Base-by-base conservation (phyloP, 805 yeast species). In the Yarrowia deformans region DNA sequence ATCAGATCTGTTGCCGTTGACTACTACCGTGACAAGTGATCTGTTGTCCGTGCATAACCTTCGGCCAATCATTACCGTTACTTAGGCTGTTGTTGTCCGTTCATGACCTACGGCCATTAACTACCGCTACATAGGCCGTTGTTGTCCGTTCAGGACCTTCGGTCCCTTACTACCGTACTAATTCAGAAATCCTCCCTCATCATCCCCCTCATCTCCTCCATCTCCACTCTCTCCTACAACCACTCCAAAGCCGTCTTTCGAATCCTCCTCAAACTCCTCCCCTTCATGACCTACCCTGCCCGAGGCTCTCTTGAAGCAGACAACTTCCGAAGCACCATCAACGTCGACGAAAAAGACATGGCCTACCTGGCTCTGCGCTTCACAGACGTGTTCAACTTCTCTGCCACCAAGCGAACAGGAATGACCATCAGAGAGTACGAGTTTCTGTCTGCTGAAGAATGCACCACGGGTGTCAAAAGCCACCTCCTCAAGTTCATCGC, bases 401-500 rank as follows among this genome's bases (percentile, higher is more conserved):
- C 68, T 3, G 16, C 56, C 5, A 29, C 68, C 46, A 63, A 63
- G 48, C 19, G 68, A 63, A 49, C 55, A 5, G 68, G 68, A 5
- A 49, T 63, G 68, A 48, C 68, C 8, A 63, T 63, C 32, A 14
- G 56, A 35, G 56, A 48, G 23, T 48, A 63, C 56, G 68, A 63
- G 68, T 63, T 48, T 23, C 40, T 63, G 48, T 29, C 46, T 29
- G 56, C 52, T 8, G 43, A 37, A 16, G 56, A 63, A 32, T 48
- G 56, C 56, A 43, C 56, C 45, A 63, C 68, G 4, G 68, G 3
- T 14, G 23, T 40, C 35, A 63, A 63, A 29, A 48, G 34, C 16
- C 68, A 63, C 18, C 37, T 63, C 37, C 48, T 63, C 48, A 63
- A 49, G 32, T 63, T 74, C 75, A 69, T 74, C 54, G 78, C 84